A percentile compares a stretch with the other conserved stretches of the same genome.
phyloP scores from a whole-genome alignment of 768 basidiomycete species.

The Tylopilus felleus region DNA sequence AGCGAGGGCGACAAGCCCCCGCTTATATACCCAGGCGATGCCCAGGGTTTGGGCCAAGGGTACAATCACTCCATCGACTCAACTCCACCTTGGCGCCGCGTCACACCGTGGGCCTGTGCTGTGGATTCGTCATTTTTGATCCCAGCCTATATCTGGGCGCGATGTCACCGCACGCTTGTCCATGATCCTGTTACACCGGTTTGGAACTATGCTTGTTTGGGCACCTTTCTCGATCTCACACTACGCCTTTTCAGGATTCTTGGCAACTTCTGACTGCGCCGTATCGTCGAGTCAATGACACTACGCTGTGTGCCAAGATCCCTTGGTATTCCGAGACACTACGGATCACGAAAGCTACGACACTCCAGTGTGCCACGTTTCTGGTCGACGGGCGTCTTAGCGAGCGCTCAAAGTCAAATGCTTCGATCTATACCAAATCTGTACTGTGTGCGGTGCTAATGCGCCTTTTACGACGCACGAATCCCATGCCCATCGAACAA shows the following conservation, averaged over 20 bases:
- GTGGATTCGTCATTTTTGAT: background rate
- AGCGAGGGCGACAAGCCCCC: background rate
- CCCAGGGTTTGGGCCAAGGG: background rate
- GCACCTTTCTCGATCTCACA: background rate
- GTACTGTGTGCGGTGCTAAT: constrained; percentile 15
- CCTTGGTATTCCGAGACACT: background rate
- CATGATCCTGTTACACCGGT: background rate
- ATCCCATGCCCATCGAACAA: background rate
- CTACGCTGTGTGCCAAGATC: background rate
- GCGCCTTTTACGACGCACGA: background rate
- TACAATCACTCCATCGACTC: background rate
- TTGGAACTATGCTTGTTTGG: background rate
- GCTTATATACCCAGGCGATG: background rate
- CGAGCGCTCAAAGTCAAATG: constrained; percentile 10
- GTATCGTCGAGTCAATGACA: background rate
- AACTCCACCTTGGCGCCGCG: constrained; percentile 3
- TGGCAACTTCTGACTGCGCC: background rate
- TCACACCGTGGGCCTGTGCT: background rate
- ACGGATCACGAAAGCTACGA: background rate
- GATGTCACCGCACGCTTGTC: background rate
- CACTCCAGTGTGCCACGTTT: background rate
- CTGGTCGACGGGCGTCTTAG: background rate
- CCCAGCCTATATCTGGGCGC: background rate
- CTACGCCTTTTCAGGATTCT: background rate
- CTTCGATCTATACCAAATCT: constrained; percentile 6